Evolutionary conservation across 1,284 basidiomycete species (phyloP).

Genomic region (Wallemia ichthyophaga): DNA sequence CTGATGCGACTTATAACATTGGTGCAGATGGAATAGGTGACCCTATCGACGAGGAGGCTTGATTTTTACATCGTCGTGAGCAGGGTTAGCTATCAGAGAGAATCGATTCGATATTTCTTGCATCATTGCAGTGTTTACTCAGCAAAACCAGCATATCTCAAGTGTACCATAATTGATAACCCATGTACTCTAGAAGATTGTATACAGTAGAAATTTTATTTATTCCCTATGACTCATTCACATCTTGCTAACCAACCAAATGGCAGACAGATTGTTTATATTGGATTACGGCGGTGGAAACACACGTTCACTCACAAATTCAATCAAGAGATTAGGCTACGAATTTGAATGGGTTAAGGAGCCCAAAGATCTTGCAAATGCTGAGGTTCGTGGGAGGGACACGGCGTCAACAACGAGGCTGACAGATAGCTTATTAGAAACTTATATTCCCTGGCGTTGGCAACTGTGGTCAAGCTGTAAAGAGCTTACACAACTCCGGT

Average conservation of each 20-base stretch:
- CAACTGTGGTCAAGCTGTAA: constrained; percentile 63
- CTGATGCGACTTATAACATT: constrained; percentile 85
- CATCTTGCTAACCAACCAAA: background rate
- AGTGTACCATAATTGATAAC: no score
- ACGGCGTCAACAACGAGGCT: background rate
- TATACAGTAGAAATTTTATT: no score
- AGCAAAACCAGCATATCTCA: no score
- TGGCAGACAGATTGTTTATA: constrained; percentile 30
- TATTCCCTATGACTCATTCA: no score
- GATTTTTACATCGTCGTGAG: no score
- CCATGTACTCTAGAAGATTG: no score
- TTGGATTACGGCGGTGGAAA: constrained; percentile 92
- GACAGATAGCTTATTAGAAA: constrained; percentile 24
- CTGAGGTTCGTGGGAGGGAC: constrained; percentile 51
- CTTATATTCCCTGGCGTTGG: constrained; percentile 98
- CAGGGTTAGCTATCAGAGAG: no score
- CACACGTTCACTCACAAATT: constrained; percentile 77
- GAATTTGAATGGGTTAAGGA: constrained; percentile 66
- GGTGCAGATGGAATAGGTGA: constrained; percentile 62
- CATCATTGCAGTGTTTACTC: no score
- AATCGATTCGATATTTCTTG: no score
- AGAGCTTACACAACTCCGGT: constrained; percentile 38
- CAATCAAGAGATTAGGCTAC: constrained; percentile 58
- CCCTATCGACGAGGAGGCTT: constrained; percentile 46
- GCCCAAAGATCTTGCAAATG: constrained; percentile 58